Conservation (phyloP, 306 rosid genomes). For the Prunus salicina region DNA sequence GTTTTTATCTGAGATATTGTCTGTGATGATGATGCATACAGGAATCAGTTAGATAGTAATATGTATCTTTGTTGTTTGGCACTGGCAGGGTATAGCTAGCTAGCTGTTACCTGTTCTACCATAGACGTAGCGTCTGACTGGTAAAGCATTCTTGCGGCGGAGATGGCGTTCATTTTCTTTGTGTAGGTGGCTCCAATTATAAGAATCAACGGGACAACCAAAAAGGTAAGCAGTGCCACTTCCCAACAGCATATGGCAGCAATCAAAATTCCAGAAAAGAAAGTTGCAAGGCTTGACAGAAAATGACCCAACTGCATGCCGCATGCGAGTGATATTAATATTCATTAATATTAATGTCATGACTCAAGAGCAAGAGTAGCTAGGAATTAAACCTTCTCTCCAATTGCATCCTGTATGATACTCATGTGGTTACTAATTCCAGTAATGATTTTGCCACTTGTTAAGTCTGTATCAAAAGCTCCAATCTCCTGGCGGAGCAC, state of each 20-base stretch:
- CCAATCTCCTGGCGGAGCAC: conserved; percentile 79
- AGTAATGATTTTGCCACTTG: conserved; percentile 60
- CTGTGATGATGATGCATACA: conserved; percentile 30
- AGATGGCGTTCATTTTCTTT: conserved; percentile 63
- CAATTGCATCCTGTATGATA: conserved; percentile 77
- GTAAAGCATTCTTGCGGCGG: conserved; percentile 54
- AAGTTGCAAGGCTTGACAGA: conserved; percentile 59
- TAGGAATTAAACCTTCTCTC: conserved; percentile 56
- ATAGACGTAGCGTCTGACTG: conserved; percentile 73
- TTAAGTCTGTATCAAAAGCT: conserved; percentile 81
- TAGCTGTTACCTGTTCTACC: conserved; percentile 63
- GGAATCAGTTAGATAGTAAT: not conserved
- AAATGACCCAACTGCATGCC: conserved; percentile 69
- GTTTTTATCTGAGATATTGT: conserved; percentile 79
- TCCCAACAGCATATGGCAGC: conserved; percentile 78
- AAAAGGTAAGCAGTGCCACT: conserved; percentile 57
- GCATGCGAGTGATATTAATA: too few species aligned
- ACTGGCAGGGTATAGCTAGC: too few species aligned
- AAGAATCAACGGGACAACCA: conserved; percentile 73
- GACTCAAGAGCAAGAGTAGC: too few species aligned
- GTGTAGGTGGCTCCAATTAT: conserved; percentile 77
- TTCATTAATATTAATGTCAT: too few species aligned
- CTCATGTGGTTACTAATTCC: conserved; percentile 75
- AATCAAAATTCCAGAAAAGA: conserved; percentile 65
- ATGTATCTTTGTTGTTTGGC: not conserved